Evolutionary conservation across 1,139 yeast genomes (phyloP), one percentile per base, ranked within the genome.

Genomic region (Eremothecium coryli): DNA sequence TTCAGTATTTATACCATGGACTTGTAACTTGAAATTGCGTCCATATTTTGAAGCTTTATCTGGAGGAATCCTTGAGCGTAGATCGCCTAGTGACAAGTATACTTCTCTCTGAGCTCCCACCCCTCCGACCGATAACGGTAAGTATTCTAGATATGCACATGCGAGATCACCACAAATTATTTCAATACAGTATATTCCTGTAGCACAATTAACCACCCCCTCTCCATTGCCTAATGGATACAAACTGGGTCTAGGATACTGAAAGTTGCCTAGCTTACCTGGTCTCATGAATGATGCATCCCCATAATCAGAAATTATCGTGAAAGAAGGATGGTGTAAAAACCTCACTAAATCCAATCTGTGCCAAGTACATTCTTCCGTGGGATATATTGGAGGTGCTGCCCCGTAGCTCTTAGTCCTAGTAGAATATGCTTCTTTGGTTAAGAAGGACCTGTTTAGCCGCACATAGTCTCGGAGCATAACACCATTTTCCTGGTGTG

Each of bases 401-500:
- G 64, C 56, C 2, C 71, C 70, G 13, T 57, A 56, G 1, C 61
- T 61, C 2, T 60, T 58, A 0, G 80, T 70, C 46, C 93, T 65
- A 7, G 73, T 47, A 43, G 82, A 73, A 28, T 62, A 64, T 1
- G 60, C 53, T 54, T 86, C 97, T 40, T 77, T 66, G 0, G 94
- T 77, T 66, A 80, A 68, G 52, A 86, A 88, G 5, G 86, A 73
- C 39, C 97, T 68, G 56, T 88, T 82, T 67, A 85, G 71, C 46
- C 79, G 71, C 10, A 78, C 66, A 52, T 88, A 90, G 44, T 82
- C 95, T 41, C 96, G 68, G 29, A 85, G 60, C 97, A 90, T 90
- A 16, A 88, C 82, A 12, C 97, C 97, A 47, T 69, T 65, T 3
- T 76, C 82, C 58, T 86, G 93, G 58, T 90, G 97, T 1, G 97